Conservation (phyloP, 495 filamentous ascomycete species). For the Glonium stellatum region DNA sequence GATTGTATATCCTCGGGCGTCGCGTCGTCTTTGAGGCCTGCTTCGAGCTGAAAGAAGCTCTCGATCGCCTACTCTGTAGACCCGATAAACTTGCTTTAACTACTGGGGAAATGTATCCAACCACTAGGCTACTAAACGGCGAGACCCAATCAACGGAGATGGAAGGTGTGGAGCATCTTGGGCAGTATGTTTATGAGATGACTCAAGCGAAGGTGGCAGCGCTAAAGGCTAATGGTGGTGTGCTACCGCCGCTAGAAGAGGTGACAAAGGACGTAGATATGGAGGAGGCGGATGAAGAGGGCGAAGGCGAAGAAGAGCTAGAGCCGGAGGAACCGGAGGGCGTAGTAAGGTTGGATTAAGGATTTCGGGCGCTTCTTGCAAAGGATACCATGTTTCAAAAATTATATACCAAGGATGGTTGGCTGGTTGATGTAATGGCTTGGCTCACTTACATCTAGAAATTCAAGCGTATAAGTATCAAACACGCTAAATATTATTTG, state of each 20-base stretch:
- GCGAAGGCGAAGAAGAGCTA: slow-evolving; percentile 30
- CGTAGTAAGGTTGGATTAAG: neutral
- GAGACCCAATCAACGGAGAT: slow-evolving; percentile 56
- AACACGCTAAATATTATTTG: too few relatives aligned
- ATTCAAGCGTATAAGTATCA: too few relatives aligned
- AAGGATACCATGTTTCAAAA: too few relatives aligned
- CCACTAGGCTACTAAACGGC: slow-evolving; percentile 46
- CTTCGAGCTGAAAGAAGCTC: slow-evolving; percentile 80
- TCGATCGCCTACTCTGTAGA: slow-evolving; percentile 60
- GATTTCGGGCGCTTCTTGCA: too few relatives aligned
- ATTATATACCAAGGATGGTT: too few relatives aligned
- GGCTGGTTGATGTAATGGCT: too few relatives aligned
- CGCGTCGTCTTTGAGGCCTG: slow-evolving; percentile 83
- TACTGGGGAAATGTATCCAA: slow-evolving; percentile 79
- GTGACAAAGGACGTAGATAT: slow-evolving; percentile 5
- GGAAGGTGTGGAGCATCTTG: slow-evolving; percentile 88
- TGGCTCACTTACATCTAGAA: too few relatives aligned
- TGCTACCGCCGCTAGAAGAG: slow-evolving; percentile 14
- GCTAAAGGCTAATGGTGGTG: slow-evolving; percentile 42
- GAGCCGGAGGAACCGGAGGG: slow-evolving; percentile 21
- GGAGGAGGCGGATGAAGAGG: slow-evolving; percentile 27
- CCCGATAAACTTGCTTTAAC: slow-evolving; percentile 73
- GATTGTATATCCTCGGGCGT: slow-evolving; percentile 88
- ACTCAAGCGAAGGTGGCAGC: slow-evolving; percentile 72
- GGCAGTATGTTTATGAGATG: slow-evolving; percentile 97